Evolutionary conservation across 2,329 filamentous ascomycete genomes (phyloP).

Genomic region (Penicillium sp.): DNA sequence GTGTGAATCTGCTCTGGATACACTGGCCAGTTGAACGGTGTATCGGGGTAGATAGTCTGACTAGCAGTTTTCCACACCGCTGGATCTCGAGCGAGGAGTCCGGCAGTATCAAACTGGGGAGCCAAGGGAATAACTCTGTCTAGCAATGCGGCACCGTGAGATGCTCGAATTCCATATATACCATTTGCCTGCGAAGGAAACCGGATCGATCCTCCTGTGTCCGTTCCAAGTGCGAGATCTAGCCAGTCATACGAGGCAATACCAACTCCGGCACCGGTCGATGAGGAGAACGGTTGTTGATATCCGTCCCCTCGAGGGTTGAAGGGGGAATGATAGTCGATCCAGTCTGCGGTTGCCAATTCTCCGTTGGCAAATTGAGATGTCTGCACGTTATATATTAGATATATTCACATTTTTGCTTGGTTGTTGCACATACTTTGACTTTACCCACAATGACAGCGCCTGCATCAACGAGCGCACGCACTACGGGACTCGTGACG

Average conservation of each 20-base stretch:
- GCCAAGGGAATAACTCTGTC: constrained; percentile 48
- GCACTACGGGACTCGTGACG: constrained; percentile 49
- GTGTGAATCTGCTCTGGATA: background rate
- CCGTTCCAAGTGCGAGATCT: constrained; percentile 26
- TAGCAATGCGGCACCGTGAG: constrained; percentile 44
- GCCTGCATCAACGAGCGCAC: constrained; percentile 57
- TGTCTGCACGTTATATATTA: background rate
- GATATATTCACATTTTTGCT: background rate
- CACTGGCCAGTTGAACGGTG: background rate
- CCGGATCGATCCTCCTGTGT: constrained; percentile 32
- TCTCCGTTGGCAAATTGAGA: constrained; percentile 15
- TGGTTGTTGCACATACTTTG: background rate
- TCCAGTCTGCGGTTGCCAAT: constrained; percentile 20
- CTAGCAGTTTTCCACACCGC: constrained; percentile 1
- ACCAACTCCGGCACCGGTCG: constrained; percentile 38
- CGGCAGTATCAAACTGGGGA: constrained; percentile 43
- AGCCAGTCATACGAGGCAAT: constrained; percentile 44
- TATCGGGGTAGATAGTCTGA: background rate
- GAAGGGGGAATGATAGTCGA: constrained; percentile 38
- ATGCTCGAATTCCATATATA: constrained; percentile 50
- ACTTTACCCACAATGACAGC: constrained; percentile 44
- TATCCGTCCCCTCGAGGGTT: constrained; percentile 49
- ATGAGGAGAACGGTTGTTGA: constrained; percentile 35
- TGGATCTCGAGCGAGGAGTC: constrained; percentile 27
- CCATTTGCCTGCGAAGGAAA: constrained; percentile 48